Evolutionary conservation across 2,329 filamentous ascomycete species (phyloP).

Genomic region (Aspergillus viridinutans): DNA sequence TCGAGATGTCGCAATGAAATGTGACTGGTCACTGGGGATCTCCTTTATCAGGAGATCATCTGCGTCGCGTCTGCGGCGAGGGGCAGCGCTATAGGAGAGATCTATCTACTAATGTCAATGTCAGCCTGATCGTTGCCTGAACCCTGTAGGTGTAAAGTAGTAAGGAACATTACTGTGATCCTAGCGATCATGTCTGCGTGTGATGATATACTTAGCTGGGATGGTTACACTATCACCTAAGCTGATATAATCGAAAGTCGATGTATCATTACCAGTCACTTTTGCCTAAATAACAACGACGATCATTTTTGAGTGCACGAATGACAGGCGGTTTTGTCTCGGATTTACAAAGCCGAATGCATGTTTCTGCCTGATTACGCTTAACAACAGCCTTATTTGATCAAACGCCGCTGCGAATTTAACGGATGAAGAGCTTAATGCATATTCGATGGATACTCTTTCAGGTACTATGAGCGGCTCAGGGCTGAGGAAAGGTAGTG

Average conservation of each 20-base stretch:
- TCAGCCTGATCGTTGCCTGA: neutral
- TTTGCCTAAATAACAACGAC: neutral
- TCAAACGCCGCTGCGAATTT: too few relatives aligned
- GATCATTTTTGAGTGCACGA: neutral
- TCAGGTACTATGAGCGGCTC: too few relatives aligned
- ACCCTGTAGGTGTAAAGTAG: neutral
- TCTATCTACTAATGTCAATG: neutral
- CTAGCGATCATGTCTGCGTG: neutral
- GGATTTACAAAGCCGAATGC: too few relatives aligned
- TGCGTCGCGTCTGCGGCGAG: neutral
- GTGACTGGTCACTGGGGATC: neutral
- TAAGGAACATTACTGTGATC: too few relatives aligned
- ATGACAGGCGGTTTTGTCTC: too few relatives aligned
- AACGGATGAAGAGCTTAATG: too few relatives aligned
- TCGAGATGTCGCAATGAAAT: neutral
- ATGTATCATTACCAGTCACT: neutral
- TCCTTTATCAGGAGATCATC: neutral
- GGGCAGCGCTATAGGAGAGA: neutral
- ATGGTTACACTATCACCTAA: neutral
- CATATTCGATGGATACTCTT: too few relatives aligned
- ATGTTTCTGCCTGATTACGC: too few relatives aligned
- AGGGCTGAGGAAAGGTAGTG: too few relatives aligned
- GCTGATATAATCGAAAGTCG: neutral
- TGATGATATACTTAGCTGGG: neutral
- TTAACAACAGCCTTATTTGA: too few relatives aligned